phyloP scores from a whole-genome alignment of 306 rosid genomes.

The Potentilla sterilis region DNA sequence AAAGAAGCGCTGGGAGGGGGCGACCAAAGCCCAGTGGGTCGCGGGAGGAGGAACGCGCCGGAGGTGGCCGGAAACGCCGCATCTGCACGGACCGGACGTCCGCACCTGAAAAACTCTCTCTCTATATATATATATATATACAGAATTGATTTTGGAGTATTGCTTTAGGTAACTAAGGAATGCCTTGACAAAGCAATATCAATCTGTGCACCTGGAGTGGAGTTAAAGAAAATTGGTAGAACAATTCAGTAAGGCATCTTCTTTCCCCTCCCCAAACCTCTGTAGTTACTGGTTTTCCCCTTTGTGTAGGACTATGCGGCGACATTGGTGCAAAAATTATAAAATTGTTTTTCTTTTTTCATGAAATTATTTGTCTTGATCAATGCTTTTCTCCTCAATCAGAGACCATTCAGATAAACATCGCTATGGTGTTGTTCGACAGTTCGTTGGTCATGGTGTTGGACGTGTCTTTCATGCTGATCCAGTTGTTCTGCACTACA shows the following conservation, averaged over 20 bases:
- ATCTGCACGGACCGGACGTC: too few relatives aligned
- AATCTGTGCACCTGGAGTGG: conserved; percentile 91
- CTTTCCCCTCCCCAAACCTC: conserved; percentile 8
- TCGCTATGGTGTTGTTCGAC: conserved; percentile 71
- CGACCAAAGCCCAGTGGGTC: too few relatives aligned
- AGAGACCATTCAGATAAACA: conserved; percentile 88
- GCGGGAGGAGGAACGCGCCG: too few relatives aligned
- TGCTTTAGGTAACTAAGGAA: conserved; percentile 70
- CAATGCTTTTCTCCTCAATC: conserved; percentile 4
- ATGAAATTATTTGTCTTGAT: neutral
- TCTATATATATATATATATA: too few relatives aligned
- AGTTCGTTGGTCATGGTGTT: conserved; percentile 88
- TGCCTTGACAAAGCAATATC: conserved; percentile 84
- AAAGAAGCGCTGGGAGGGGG: too few relatives aligned
- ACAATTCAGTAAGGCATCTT: conserved; percentile 72
- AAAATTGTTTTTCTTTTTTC: neutral
- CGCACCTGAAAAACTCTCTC: too few relatives aligned
- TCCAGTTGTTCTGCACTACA: conserved; percentile 80
- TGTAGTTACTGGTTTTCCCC: conserved; percentile 11
- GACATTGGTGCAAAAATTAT: conserved; percentile 3
- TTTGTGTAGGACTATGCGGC: conserved; percentile 6
- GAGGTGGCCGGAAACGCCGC: too few relatives aligned
- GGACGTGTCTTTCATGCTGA: conserved; percentile 89
- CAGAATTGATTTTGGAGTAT: neutral
- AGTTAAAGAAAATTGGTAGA: conserved; percentile 73